These are phyloP conservation scores for Hypoxylon sp. DNA, from an alignment of 2,329 filamentous ascomycete species.

Conservation along the genomic window DNA sequence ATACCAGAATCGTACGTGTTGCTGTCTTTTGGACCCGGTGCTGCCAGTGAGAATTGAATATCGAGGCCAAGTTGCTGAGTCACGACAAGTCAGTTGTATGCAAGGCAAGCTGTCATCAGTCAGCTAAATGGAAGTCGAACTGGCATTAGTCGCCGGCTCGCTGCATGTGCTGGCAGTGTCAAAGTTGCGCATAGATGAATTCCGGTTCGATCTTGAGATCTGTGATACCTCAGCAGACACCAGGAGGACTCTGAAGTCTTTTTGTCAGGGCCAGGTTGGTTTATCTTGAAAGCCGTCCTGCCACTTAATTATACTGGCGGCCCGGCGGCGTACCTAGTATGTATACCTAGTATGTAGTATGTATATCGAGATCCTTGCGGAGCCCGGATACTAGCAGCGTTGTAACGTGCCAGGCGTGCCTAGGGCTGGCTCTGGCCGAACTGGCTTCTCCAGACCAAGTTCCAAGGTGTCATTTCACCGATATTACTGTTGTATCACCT, in stretches of 20 bases:
- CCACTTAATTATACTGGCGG: conserved; percentile 5
- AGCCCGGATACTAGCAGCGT: conserved; percentile 6
- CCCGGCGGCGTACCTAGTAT: too few species aligned
- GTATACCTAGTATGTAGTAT: too few species aligned
- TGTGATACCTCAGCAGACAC: conserved; percentile 6
- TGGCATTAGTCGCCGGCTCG: conserved; percentile 17
- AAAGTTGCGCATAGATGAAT: conserved; percentile 6
- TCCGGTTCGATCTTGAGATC: conserved; percentile 17
- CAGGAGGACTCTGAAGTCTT: not conserved
- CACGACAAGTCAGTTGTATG: not conserved
- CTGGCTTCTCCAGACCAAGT: conserved; percentile 6
- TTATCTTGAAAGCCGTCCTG: not conserved
- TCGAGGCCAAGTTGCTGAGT: not conserved
- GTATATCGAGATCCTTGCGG: conserved; percentile 28
- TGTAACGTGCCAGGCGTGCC: too few species aligned
- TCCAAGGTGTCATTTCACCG: not conserved
- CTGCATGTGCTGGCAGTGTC: conserved; percentile 21
- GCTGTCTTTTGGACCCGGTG: not conserved
- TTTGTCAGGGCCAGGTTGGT: not conserved
- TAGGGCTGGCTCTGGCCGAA: too few species aligned
- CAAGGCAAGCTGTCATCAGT: not conserved
- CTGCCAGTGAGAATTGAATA: not conserved
- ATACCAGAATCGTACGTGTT: not conserved
- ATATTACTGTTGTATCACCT: conserved; percentile 21
- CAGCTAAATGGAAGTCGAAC: not conserved